phyloP scores from a whole-genome alignment of 1,139 yeast genomes.

The Yamadazyma friedrichii region DNA sequence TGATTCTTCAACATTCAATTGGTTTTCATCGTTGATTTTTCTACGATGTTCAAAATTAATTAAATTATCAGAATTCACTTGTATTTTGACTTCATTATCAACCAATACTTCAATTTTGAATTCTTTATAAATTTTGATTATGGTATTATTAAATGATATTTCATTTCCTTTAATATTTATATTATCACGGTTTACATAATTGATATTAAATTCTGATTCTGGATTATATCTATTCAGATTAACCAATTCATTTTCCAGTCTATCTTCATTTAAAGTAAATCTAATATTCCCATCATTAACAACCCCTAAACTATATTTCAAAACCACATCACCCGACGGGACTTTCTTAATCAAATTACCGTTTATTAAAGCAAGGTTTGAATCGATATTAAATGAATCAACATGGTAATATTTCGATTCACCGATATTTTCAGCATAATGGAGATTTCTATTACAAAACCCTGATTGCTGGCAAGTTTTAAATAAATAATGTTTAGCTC shows the following conservation, averaged over 20 bases:
- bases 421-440: slow-evolving; percentile 45
- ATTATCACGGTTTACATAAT: not conserved
- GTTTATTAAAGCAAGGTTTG: slow-evolving; percentile 19
- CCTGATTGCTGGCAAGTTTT: slow-evolving; percentile 82
- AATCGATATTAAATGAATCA: slow-evolving; percentile 36
- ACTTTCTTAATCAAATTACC: slow-evolving; percentile 50
- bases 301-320: slow-evolving; percentile 59
- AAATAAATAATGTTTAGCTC: slow-evolving; percentile 71
- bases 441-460: slow-evolving; percentile 79
- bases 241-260: slow-evolving; percentile 27
- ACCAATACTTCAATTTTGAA: slow-evolving; percentile 52
- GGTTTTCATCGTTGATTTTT: slow-evolving; percentile 31
- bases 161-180: not conserved
- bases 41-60: slow-evolving; percentile 82
- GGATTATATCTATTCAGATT: slow-evolving; percentile 56
- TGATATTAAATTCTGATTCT: not conserved
- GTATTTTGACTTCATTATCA: slow-evolving; percentile 46
- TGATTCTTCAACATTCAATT: slow-evolving; percentile 54
- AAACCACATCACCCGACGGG: slow-evolving; percentile 24
- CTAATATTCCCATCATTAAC: slow-evolving; percentile 57
- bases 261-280: slow-evolving; percentile 61
- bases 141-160: slow-evolving; percentile 16
- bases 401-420: slow-evolving; percentile 45
- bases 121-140: slow-evolving; percentile 16
- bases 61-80: slow-evolving; percentile 66